phyloP scores from a whole-genome alignment of 345 rosid genomes.

The Turritis glabra region DNA sequence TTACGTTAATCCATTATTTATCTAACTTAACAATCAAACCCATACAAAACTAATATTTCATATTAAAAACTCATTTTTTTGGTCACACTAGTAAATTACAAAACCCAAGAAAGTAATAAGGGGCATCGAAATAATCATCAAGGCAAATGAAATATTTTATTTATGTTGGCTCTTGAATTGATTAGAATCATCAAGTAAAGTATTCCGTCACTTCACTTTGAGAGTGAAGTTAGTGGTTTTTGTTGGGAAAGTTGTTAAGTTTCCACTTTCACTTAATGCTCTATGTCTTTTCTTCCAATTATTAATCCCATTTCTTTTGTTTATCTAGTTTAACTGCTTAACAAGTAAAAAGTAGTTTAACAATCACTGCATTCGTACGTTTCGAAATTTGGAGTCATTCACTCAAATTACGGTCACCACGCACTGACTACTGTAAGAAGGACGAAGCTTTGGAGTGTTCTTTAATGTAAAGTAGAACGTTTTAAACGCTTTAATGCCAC shows the following conservation, averaged over 20 bases:
- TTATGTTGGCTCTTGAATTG: not conserved
- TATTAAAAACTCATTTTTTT: too few relatives aligned
- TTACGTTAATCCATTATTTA: too few relatives aligned
- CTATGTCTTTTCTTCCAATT: constrained; percentile 8
- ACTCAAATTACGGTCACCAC: not conserved
- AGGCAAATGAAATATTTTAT: not conserved
- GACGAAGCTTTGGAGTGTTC: not conserved
- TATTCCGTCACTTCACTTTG: constrained; percentile 14
- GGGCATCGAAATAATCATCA: not conserved
- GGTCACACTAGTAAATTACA: not conserved
- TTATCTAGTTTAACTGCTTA: not conserved
- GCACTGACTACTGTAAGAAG: not conserved
- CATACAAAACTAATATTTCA: not conserved
- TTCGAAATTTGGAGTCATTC: not conserved
- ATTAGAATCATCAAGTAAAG: constrained; percentile 2
- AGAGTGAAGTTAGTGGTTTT: constrained; percentile 18
- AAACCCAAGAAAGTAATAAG: not conserved
- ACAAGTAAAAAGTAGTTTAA: not conserved
- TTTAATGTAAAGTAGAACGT: not conserved
- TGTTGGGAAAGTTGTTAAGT: constrained; percentile 25
- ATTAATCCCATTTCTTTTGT: not conserved
- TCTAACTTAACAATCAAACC: not conserved
- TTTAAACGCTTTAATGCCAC: not conserved
- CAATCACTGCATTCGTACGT: not conserved
- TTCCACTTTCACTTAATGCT: constrained; percentile 19